Conservation (phyloP, 208 protist species). For the Trypanosoma rangeli region DNA sequence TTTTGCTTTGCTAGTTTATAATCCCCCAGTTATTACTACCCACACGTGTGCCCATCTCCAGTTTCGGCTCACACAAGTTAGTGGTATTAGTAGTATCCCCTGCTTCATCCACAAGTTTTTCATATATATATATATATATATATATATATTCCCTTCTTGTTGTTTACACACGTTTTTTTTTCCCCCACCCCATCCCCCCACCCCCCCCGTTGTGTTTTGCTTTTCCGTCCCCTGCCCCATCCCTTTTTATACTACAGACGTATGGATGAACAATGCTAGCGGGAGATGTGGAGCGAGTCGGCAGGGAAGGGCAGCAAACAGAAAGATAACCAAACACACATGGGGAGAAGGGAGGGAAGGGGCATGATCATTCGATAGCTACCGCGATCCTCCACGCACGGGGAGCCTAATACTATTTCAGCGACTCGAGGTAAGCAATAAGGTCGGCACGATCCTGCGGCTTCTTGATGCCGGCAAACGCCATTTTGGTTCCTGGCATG, state of each 20-base stretch:
- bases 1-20: too few species aligned
- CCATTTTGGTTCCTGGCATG: conserved; percentile 98
- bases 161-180: neutral
- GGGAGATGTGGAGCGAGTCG: neutral
- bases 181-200: neutral
- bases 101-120: neutral
- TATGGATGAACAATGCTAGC: too few species aligned
- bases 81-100: too few species aligned
- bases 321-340: neutral
- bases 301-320: neutral
- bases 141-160: conserved; percentile 15
- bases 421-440: conserved; percentile 93
- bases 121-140: conserved; percentile 19
- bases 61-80: too few species aligned
- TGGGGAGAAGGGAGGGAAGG: neutral
- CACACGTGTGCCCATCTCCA: too few species aligned
- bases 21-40: too few species aligned
- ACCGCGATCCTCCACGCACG: neutral
- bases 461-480: conserved; percentile 95
- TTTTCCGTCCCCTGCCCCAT: neutral
- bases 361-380: neutral
- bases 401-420: conserved; percentile 39
- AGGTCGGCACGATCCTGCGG: conserved; percentile 93
- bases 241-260: too few species aligned
- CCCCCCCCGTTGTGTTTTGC: too few species aligned